Conservation (phyloP, 2,329 filamentous ascomycete species). For the Cadophora sp. region DNA sequence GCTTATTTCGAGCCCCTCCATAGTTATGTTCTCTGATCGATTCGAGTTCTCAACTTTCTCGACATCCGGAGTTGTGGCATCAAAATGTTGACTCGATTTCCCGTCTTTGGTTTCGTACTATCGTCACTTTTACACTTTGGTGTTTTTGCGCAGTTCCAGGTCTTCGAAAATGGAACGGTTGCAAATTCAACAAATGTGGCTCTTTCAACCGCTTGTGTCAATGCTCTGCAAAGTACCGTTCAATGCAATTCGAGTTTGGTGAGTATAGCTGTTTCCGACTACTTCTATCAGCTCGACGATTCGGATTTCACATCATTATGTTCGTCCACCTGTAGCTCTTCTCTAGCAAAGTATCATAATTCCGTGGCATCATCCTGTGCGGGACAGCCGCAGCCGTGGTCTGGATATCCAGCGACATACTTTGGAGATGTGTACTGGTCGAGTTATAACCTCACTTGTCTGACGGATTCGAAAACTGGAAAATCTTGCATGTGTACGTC, state of each 20-base stretch:
- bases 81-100: conserved; percentile 11
- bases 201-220: conserved; percentile 10
- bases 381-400: conserved; percentile 1
- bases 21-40: conserved; percentile 7
- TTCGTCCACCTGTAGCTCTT: conserved; percentile 8
- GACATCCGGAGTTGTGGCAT: conserved; percentile 6
- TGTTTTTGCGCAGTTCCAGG: conserved; percentile 10
- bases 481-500: conserved; percentile 19
- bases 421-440: conserved; percentile 1
- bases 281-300: conserved; percentile 12
- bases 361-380: not conserved
- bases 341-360: conserved; percentile 10
- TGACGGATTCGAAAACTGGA: conserved; percentile 13
- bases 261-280: conserved; percentile 11
- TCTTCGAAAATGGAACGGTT: conserved; percentile 13
- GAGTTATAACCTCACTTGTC: conserved; percentile 1
- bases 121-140: conserved; percentile 9
- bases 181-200: conserved; percentile 8
- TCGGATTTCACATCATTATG: conserved; percentile 6
- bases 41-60: conserved; percentile 5
- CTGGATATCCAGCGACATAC: conserved; percentile 3
- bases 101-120: conserved; percentile 7
- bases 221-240: conserved; percentile 10
- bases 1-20: conserved; percentile 5
- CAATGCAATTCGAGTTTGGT: conserved; percentile 11